These are phyloP conservation scores for Trichoderma afroharzianum DNA, from an alignment of 2,329 filamentous ascomycete species.

Conservation along the genomic window DNA sequence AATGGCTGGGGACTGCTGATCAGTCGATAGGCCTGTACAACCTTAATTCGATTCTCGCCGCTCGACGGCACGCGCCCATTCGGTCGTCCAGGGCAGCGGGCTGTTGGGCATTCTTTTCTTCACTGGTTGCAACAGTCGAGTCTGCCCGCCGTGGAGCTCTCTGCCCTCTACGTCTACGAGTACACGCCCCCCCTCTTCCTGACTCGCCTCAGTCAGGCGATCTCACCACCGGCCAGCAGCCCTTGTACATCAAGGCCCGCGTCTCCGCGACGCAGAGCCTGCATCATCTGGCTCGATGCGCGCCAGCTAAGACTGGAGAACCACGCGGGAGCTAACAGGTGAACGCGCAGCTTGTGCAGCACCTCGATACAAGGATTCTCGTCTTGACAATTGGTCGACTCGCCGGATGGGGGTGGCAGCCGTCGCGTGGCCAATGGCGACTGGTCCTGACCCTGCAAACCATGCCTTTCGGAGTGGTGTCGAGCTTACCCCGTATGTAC, in stretches of 20 bases:
- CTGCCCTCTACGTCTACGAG: too few species aligned
- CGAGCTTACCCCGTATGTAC: background rate
- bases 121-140: background rate
- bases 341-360: constrained; percentile 3
- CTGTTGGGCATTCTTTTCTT: background rate
- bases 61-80: background rate
- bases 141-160: background rate
- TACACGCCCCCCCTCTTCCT: background rate
- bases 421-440: constrained; percentile 11
- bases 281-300: constrained; percentile 2
- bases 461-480: background rate
- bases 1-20: background rate
- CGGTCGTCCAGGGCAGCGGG: background rate
- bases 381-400: constrained; percentile 2
- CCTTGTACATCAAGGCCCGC: background rate
- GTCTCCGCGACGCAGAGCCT: background rate
- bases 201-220: background rate
- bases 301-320: constrained; percentile 14
- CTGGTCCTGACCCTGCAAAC: constrained; percentile 2
- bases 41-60: background rate
- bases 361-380: background rate
- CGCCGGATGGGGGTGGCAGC: background rate
- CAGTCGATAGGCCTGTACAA: constrained; percentile 4
- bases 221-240: background rate
- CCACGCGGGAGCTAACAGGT: constrained; percentile 14